Conservation (phyloP, 352 stramenopile species). For the Globisporangium cystogenes region DNA sequence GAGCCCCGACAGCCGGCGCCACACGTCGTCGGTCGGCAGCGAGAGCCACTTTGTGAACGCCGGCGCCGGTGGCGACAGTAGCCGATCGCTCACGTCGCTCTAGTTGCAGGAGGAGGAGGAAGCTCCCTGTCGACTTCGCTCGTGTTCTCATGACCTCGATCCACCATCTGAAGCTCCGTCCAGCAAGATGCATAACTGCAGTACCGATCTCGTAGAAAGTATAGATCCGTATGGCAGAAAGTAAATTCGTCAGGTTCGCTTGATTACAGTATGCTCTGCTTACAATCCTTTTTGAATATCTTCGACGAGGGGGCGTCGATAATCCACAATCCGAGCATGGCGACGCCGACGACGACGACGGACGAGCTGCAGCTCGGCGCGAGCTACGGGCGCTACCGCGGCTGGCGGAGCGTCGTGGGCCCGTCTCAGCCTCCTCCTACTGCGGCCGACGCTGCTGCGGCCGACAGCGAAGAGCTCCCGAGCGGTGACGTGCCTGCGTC, state of each 20-base stretch:
- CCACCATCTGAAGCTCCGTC: too few species aligned
- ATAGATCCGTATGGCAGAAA: too few species aligned
- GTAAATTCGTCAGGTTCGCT: too few species aligned
- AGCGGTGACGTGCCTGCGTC: background rate
- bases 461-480: background rate
- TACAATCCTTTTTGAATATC: too few species aligned
- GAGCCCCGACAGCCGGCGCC: slow-evolving; percentile 14
- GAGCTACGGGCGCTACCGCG: slow-evolving; percentile 49
- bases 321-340: background rate
- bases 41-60: slow-evolving; percentile 29
- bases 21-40: slow-evolving; percentile 35
- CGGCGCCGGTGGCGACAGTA: slow-evolving; percentile 8
- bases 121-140: too few species aligned
- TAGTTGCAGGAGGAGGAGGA: slow-evolving; percentile 8
- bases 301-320: too few species aligned
- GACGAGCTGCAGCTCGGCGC: slow-evolving; percentile 44
- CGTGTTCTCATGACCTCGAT: too few species aligned
- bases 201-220: too few species aligned
- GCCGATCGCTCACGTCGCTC: slow-evolving; percentile 18
- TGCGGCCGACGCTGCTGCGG: slow-evolving; percentile 7
- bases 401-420: slow-evolving; percentile 31
- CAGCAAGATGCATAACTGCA: too few species aligned
- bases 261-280: too few species aligned
- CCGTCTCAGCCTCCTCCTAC: slow-evolving; percentile 9
- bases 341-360: background rate